phyloP scores from a whole-genome alignment of 768 basidiomycete species.

The Tulasnella sp. region DNA sequence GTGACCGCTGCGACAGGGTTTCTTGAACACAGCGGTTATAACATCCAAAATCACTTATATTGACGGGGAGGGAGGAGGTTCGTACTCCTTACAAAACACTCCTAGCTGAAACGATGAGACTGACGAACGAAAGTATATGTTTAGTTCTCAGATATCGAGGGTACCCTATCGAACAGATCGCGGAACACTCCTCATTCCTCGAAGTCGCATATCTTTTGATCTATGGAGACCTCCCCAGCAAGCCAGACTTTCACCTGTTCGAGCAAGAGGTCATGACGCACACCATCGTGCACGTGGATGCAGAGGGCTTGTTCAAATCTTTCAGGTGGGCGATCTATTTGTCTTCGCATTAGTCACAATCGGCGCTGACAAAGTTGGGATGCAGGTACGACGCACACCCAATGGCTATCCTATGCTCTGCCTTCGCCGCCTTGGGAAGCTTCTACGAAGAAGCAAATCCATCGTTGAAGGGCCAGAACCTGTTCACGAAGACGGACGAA shows the following conservation, averaged over 20 bases:
- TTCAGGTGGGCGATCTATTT: conserved; percentile 39
- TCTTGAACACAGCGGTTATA: conserved; percentile 29
- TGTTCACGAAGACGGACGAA: conserved; percentile 59
- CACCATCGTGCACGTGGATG: conserved; percentile 52
- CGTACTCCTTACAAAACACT: conserved; percentile 1
- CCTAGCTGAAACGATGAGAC: background rate
- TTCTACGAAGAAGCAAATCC: conserved; percentile 83
- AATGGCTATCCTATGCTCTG: conserved; percentile 81
- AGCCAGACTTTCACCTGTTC: conserved; percentile 49
- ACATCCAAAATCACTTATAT: conserved; percentile 66
- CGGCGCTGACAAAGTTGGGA: background rate
- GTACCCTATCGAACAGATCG: conserved; percentile 88
- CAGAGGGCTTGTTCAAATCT: conserved; percentile 56
- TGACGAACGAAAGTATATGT: too few species aligned
- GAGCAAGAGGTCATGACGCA: conserved; percentile 73
- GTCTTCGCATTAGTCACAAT: background rate
- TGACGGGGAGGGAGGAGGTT: conserved; percentile 76
- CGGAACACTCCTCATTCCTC: conserved; percentile 65
- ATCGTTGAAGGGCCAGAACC: conserved; percentile 70
- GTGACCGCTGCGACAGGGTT: conserved; percentile 13
- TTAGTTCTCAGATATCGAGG: conserved; percentile 41
- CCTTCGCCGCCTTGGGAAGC: conserved; percentile 79
- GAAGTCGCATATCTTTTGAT: conserved; percentile 82
- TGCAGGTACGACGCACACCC: conserved; percentile 81
- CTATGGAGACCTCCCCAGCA: conserved; percentile 69